phyloP scores from a whole-genome alignment of 73 alveolate genomes.

The Breviolum minutum region DNA sequence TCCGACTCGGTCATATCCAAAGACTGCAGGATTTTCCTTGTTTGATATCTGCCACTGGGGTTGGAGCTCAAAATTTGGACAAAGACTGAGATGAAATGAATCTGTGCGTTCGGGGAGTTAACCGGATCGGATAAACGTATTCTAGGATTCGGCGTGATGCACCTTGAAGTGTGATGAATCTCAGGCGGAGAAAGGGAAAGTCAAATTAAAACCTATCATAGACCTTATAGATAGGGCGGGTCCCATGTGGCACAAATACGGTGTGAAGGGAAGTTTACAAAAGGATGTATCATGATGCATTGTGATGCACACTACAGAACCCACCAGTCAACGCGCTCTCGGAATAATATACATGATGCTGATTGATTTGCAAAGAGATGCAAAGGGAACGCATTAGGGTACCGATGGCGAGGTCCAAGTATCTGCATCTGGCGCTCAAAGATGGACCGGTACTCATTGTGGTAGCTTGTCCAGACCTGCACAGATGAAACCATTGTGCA shows the following conservation, averaged over 20 bases:
- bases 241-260: too few species aligned
- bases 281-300: neutral
- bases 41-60: too few species aligned
- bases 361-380: neutral
- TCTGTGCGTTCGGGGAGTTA: too few species aligned
- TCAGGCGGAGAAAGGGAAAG: neutral
- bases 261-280: too few species aligned
- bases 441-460: slow-evolving; percentile 81
- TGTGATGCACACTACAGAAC: too few species aligned
- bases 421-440: slow-evolving; percentile 92
- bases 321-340: too few species aligned
- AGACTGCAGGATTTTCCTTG: slow-evolving; percentile 59
- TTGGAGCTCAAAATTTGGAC: too few species aligned
- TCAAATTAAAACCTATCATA: too few species aligned
- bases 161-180: neutral
- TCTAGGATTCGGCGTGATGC: neutral
- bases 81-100: too few species aligned
- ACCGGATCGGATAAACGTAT: neutral
- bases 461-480: slow-evolving; percentile 67
- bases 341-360: too few species aligned
- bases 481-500: neutral
- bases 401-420: neutral
- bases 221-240: too few species aligned
- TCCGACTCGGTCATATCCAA: slow-evolving; percentile 68
- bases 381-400: too few species aligned